Evolutionary conservation across 768 basidiomycete genomes (phyloP).

Genomic region (Hemileccinum impolitum): DNA sequence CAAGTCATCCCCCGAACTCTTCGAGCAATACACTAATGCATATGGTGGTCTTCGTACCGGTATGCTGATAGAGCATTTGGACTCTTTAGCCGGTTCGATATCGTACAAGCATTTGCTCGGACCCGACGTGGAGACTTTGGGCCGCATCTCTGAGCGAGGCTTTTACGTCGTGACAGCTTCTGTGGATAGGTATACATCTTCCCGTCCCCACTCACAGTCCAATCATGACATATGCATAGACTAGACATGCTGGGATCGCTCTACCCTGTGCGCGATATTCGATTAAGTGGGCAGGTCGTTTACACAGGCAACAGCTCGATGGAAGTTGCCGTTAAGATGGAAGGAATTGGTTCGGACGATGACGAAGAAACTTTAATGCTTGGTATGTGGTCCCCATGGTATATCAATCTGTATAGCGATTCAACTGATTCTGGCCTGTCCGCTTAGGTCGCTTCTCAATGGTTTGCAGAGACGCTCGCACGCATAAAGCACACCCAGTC

Average conservation of each 20-base stretch:
- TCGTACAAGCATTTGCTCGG: constrained; percentile 81
- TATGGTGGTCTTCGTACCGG: constrained; percentile 69
- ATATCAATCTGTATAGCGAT: not conserved
- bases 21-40: constrained; percentile 71
- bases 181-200: constrained; percentile 56
- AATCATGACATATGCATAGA: constrained; percentile 32
- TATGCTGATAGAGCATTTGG: constrained; percentile 75
- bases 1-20: constrained; percentile 49
- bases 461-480: constrained; percentile 74
- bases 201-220: not conserved
- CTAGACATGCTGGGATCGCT: constrained; percentile 66
- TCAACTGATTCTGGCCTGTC: not conserved
- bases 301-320: constrained; percentile 75
- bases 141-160: constrained; percentile 56
- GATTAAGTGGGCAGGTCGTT: constrained; percentile 78
- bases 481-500: constrained; percentile 60
- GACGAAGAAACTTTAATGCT: constrained; percentile 59
- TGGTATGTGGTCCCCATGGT: constrained; percentile 38
- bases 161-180: constrained; percentile 84
- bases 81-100: constrained; percentile 82
- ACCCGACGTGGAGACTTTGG: constrained; percentile 52
- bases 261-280: constrained; percentile 59
- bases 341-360: constrained; percentile 48
- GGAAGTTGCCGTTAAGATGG: constrained; percentile 87
- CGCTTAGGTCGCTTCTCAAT: constrained; percentile 81